Evolutionary conservation across 2,329 filamentous ascomycete genomes (phyloP), one percentile per base, ranked within the genome.

Genomic region (Hirsutella minnesotensis): DNA sequence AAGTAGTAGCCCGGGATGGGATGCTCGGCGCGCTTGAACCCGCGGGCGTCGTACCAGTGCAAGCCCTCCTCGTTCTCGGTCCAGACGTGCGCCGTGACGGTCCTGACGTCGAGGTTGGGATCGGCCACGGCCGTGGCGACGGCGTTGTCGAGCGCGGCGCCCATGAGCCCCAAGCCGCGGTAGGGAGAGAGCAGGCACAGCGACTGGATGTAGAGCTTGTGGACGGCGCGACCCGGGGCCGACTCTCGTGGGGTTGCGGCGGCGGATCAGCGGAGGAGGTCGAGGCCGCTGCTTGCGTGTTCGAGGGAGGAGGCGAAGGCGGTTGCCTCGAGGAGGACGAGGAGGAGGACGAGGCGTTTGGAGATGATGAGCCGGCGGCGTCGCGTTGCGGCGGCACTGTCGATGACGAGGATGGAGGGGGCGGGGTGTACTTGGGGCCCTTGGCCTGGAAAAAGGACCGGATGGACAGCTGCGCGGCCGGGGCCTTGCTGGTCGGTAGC

Each of bases 41-140:
- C 75, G 9, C 75, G 68, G 20, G 67, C 65, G 27, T 63, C 53
- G 59, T 83, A 83, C 79, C 79, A 83, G 44, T 65, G 65, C 47
- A 82, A 59, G 0, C 71, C 79, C 18, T 81, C 78, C 3, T 72
- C 68, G 55, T 81, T 82, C 46, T 77, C 70, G 10, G 78, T 79
- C 79, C 79, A 83, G 15, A 83, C 79, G 56, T 83, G 79, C 4
- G 79, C 79, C 49, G 77, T 81, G 15, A 80, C 63, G 36, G 65
- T 52, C 30, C 50, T 51, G 29, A 69, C 65, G 41, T 67, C 53
- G 47, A 66, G 57, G 15, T 48, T 59, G 4, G 61, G 61, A 10
- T 60, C 58, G 12, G 52, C 48, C 9, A 55, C 52, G 12, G 60
- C 61, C 10, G 64, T 61, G 19, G 61, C 60, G 43, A 73, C 50